Conservation (phyloP, 177 flowering plant genomes). For the Telopea speciosissima region DNA sequence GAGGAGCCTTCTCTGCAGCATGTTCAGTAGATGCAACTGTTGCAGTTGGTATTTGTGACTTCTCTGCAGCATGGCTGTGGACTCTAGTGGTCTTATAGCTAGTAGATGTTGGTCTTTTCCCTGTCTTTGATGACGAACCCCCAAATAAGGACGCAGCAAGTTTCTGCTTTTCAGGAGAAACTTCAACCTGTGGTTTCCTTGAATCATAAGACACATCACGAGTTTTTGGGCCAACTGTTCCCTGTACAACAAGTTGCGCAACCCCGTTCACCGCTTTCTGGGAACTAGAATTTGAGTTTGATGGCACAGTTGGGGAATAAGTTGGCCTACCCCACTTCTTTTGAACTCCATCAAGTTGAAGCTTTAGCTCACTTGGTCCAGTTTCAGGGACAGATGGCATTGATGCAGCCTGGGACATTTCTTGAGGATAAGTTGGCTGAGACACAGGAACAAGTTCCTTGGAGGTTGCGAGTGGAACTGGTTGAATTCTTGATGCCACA, state of each 20-base stretch:
- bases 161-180: slow-evolving; percentile 77
- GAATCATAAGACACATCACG: slow-evolving; percentile 47
- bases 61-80: slow-evolving; percentile 29
- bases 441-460: slow-evolving; percentile 61
- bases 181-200: slow-evolving; percentile 49
- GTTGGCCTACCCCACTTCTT: slow-evolving; percentile 95
- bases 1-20: slow-evolving; percentile 31
- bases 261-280: slow-evolving; percentile 57
- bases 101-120: slow-evolving; percentile 42
- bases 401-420: slow-evolving; percentile 30
- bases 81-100: slow-evolving; percentile 38
- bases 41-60: slow-evolving; percentile 23
- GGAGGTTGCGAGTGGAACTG: slow-evolving; percentile 31
- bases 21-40: slow-evolving; percentile 16
- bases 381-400: slow-evolving; percentile 30
- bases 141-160: slow-evolving; percentile 97
- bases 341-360: slow-evolving; percentile 92
- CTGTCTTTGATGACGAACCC: slow-evolving; percentile 49
- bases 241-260: slow-evolving; percentile 29
- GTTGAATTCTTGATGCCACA: slow-evolving; percentile 33
- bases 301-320: slow-evolving; percentile 49
- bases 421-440: slow-evolving; percentile 50
- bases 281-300: slow-evolving; percentile 41
- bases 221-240: slow-evolving; percentile 30
- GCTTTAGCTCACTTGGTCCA: slow-evolving; percentile 50